Base-by-base conservation (phyloP, 116 monocot species). In the Thalassia testudinum region DNA sequence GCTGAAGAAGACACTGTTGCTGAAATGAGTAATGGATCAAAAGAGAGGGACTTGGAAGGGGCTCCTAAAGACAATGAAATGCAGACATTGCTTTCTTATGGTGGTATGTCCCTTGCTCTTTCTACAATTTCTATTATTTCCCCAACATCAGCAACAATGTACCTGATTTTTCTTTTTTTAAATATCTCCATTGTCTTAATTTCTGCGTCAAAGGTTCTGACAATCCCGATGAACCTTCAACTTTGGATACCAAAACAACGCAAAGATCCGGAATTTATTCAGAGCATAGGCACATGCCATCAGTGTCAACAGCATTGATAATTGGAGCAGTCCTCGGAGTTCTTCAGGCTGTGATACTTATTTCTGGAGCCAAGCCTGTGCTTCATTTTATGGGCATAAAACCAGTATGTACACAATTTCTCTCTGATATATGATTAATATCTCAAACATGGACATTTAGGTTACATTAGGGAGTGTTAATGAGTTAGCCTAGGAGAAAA, bases 291-390 rank as follows among this genome's bases (percentile, higher is more conserved):
- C 66, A 62, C 60, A 75, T 87, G 62, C 87, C 87, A 54, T 87
- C 87, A 26, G 87, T 68, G 1, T 79, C 87, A 27, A 66, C 87
- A 66, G 82, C 87, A 44, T 76, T 87, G 48, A 62, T 78, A n/a
- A 57, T 81, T 48, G 81, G 86, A 60, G 86, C 69, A 19, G 58
- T 78, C 20, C 76, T 87, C 25, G 87, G 87, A 22, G 52, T 87
- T 59, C 70, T 87, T 34, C 87, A 87, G 59, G 56, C 82, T 48
- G 21, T 82, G 12, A 15, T 82, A 50, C 87, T 87, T 14, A 70
- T 82, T 26, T 60, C 68, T 61, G 66, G 70, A 44, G 82, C 87
- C 42, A 82, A 63, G 65, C 87, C 82, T 27, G 29, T 79, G 27
- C 62, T 87, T 56, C 68, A 49, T 29, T 67, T 75, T 51, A 87